Percentiles rank a stretch among this genome's conserved stretches.
Conservation (phyloP, 148 eudicot genomes). For the Rhododendron ferrugineum region DNA sequence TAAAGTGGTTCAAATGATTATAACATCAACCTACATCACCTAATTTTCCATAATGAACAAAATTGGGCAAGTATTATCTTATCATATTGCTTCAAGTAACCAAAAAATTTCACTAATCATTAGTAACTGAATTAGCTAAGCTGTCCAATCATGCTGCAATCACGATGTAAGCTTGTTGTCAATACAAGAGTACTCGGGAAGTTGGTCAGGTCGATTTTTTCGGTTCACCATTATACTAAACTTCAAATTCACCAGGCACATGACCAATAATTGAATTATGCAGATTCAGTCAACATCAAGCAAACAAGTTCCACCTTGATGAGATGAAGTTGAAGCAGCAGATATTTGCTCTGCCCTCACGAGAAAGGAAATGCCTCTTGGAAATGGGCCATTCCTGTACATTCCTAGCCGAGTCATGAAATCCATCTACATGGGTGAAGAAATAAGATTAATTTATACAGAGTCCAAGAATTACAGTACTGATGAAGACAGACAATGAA, state of each 20-base stretch:
- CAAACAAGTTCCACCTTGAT: conserved; percentile 34
- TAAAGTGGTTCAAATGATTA: background rate
- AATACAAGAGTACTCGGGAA: background rate
- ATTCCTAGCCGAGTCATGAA: conserved; percentile 31
- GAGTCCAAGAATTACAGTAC: background rate
- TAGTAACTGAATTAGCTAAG: background rate
- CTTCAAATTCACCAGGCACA: background rate
- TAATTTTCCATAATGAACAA: background rate
- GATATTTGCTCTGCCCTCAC: conserved; percentile 55
- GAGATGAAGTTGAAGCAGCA: conserved; percentile 30
- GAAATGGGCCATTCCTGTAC: conserved; percentile 20
- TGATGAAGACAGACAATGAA: background rate
- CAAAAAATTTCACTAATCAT: background rate
- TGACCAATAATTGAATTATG: background rate
- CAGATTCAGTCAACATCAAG: background rate
- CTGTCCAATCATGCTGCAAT: conserved; percentile 10
- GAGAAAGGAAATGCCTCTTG: conserved; percentile 30
- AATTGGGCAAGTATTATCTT: background rate
- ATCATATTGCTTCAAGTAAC: background rate
- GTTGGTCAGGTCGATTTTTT: background rate
- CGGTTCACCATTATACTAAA: background rate
- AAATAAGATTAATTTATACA: background rate
- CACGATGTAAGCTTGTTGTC: background rate
- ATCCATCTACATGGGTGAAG: conserved; percentile 13
- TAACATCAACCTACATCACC: background rate